Percentiles rank a stretch among this genome's conserved stretches.
phyloP scores from a whole-genome alignment of 306 rosid genomes.

The Amphicarpaea edgeworthii region DNA sequence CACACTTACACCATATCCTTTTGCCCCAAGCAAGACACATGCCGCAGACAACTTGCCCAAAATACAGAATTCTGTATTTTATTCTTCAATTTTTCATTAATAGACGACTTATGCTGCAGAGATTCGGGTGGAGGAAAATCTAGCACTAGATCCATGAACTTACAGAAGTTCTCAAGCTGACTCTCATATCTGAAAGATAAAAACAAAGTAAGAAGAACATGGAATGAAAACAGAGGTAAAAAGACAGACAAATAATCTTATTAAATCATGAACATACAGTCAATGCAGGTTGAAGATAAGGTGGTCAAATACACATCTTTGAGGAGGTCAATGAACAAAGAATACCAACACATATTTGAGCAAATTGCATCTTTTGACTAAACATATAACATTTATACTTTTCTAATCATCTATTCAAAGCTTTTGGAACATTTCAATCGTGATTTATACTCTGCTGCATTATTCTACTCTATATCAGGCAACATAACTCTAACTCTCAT shows the following conservation, averaged over 20 bases:
- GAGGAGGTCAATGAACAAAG: conserved; percentile 27
- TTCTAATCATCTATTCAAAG: conserved; percentile 20
- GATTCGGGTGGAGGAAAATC: conserved; percentile 92
- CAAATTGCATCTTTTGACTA: background rate
- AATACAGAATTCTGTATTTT: conserved; percentile 79
- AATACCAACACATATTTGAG: conserved; percentile 15
- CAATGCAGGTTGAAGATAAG: conserved; percentile 35
- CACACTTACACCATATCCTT: conserved; percentile 88
- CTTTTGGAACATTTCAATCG: background rate
- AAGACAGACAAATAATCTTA: conserved; percentile 4
- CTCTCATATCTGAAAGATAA: conserved; percentile 69
- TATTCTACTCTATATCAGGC: background rate
- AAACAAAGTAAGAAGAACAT: background rate
- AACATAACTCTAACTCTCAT: no score
- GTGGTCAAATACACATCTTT: conserved; percentile 34
- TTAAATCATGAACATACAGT: conserved; percentile 24
- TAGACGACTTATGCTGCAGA: conserved; percentile 57
- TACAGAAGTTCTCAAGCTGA: conserved; percentile 83
- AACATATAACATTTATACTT: background rate
- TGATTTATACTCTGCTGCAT: background rate
- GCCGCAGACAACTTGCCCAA: conserved; percentile 77
- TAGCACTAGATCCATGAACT: conserved; percentile 83
- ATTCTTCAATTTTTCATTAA: conserved; percentile 69
- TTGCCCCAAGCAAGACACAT: conserved; percentile 75
- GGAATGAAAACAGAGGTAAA: background rate